Base-by-base conservation (phyloP, 148 eudicot genomes). In the Rhododendron henanense region DNA sequence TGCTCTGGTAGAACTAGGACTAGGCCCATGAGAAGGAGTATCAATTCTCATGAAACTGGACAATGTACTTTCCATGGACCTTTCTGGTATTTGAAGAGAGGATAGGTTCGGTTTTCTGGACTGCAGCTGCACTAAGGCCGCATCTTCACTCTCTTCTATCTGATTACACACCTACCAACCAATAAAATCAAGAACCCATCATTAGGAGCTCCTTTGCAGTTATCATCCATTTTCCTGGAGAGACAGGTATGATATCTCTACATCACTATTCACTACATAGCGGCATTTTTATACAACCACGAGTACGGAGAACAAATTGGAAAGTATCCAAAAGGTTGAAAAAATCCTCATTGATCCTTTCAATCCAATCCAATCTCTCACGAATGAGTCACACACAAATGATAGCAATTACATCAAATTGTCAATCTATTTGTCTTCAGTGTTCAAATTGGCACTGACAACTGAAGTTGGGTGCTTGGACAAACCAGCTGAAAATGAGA, bases 81-180 rank as follows among this genome's bases (percentile, higher is more conserved):
- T 85, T 63, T 16, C 59, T 18, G 93, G 93, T 84, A 91, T 87
- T 87, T 89, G 87, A 78, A 91, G 84, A 57, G 90, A 88, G 18
- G 92, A 65, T 48, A 91, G 91, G 76, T 82, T 87, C 9, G 92
- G 92, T 53, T 90, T 83, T 83, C 91, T 88, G n/a, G 84, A n/a
- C n/a, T 87, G 90, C 13, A 79, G 85, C 67, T 87, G 90, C 86
- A 87, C 55, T 21, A 87, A 75, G 47, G 85, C 53, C 73, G 89
- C 85, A 86, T 90, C 93, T 83, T 91, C 87, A 82, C 85, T 78
- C 9, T 87, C 90, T 65, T 83, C 89, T 48, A 48, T 88, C 86
- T 73, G 88, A 59, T 78, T 51, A 39, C 44, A 48, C 41, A 41
- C 59, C 75, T 86, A 80, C 82, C 14, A 31, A 35, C 51, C 51